Percentiles rank a stretch among this genome's conserved stretches.
phyloP scores from a whole-genome alignment of 805 yeast genomes.

The Debaryomyces prosopidis region DNA sequence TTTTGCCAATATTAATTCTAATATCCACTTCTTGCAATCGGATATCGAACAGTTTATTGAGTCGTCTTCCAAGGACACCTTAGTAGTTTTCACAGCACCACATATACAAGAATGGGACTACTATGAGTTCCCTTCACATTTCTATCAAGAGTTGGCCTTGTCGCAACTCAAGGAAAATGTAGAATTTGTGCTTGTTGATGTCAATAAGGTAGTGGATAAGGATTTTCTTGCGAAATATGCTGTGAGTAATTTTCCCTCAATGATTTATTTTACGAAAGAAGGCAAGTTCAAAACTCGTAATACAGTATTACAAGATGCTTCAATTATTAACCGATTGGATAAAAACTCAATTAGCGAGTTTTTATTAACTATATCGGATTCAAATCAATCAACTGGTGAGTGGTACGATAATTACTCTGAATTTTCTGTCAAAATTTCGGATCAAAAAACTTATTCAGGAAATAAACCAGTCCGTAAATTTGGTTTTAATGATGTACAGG shows the following conservation, averaged over 20 bases:
- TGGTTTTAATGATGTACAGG: constrained; percentile 14
- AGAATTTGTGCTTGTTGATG: constrained; percentile 25
- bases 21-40: constrained; percentile 12
- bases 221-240: constrained; percentile 22
- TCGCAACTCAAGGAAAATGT: constrained; percentile 7
- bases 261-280: constrained; percentile 26
- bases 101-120: constrained; percentile 31
- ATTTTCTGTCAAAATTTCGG: constrained; percentile 12
- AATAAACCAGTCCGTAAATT: constrained; percentile 3
- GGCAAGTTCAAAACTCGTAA: constrained; percentile 23
- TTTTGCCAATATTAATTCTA: constrained; percentile 18
- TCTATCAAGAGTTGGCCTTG: constrained; percentile 28
- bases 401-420: constrained; percentile 14
- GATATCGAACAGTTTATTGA: constrained; percentile 3
- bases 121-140: constrained; percentile 34
- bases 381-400: constrained; percentile 18
- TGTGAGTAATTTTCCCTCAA: constrained; percentile 34
- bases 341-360: constrained; percentile 14
- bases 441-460: constrained; percentile 4
- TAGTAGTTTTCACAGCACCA: constrained; percentile 26
- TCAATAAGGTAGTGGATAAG: constrained; percentile 17
- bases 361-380: constrained; percentile 15
- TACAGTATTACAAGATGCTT: constrained; percentile 21
- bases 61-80: constrained; percentile 8
- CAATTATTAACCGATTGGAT: constrained; percentile 15